Evolutionary conservation across 2,329 filamentous ascomycete genomes (phyloP).

Genomic region (Cordyceps cateniannulata): DNA sequence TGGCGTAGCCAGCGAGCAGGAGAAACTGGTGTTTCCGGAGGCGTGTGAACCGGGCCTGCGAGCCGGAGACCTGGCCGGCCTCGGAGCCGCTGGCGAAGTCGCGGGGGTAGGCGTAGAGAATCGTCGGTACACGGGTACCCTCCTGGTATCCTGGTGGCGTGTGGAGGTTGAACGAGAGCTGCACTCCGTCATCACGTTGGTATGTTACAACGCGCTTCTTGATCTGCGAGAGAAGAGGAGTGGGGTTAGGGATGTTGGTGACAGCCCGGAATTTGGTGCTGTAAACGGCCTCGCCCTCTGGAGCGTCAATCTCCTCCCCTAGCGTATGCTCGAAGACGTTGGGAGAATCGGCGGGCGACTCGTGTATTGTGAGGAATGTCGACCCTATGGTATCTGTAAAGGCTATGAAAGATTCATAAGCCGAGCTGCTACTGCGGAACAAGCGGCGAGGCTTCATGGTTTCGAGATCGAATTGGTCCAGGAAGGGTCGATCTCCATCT

Average conservation of each 20-base stretch:
- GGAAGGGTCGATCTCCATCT: constrained; percentile 5
- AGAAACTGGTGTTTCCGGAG: constrained; percentile 5
- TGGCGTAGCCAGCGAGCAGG: constrained; percentile 2
- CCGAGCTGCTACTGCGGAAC: constrained; percentile 5
- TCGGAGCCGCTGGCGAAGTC: constrained; percentile 3
- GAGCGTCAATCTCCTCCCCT: not conserved
- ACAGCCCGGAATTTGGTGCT: not conserved
- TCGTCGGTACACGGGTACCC: constrained; percentile 3
- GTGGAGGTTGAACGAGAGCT: constrained; percentile 3
- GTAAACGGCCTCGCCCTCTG: constrained; percentile 1
- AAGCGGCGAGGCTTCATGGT: not conserved
- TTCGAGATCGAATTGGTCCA: constrained; percentile 1
- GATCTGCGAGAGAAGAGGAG: constrained; percentile 47
- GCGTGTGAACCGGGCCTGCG: not conserved
- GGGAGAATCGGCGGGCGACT: constrained; percentile 1
- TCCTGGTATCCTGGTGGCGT: constrained; percentile 9
- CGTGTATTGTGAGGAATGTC: not conserved
- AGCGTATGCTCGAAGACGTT: constrained; percentile 3
- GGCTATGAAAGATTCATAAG: constrained; percentile 1
- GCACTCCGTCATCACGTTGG: constrained; percentile 3
- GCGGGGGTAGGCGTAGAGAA: constrained; percentile 8
- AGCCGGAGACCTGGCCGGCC: constrained; percentile 5
- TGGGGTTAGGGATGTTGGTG: constrained; percentile 20
- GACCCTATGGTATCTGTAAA: not conserved
- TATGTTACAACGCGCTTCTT: constrained; percentile 28